Evolutionary conservation across 2,329 filamentous ascomycete species (phyloP).

Genomic region (Ophiostoma sp.): DNA sequence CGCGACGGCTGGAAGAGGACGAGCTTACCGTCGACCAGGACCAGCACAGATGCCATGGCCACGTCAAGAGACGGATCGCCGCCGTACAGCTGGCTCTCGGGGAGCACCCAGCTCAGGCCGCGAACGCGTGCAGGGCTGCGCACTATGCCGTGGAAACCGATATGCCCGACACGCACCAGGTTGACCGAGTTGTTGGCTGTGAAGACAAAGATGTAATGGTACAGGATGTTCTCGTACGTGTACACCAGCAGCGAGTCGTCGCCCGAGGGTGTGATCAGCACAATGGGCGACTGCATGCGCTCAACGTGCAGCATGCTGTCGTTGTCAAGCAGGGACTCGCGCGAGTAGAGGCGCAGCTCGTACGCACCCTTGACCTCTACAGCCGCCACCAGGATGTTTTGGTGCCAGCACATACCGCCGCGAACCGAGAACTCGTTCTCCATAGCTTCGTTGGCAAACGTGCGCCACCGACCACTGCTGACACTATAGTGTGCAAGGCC

Average conservation of each 20-base stretch:
- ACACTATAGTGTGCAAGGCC: conserved; percentile 95
- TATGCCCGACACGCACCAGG: conserved; percentile 91
- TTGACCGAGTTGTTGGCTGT: conserved; percentile 61
- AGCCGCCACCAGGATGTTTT: conserved; percentile 87
- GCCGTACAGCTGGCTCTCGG: conserved; percentile 79
- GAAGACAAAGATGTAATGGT: conserved; percentile 85
- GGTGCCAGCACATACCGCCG: conserved; percentile 98
- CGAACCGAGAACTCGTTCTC: conserved; percentile 90
- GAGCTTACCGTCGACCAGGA: conserved; percentile 95
- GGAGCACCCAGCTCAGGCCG: conserved; percentile 91
- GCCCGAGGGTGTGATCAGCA: conserved; percentile 81
- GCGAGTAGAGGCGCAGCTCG: conserved; percentile 86
- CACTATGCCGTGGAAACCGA: conserved; percentile 94
- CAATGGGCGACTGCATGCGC: conserved; percentile 75
- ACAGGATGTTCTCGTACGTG: conserved; percentile 91
- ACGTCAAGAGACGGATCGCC: conserved; percentile 96
- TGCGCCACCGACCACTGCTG: conserved; percentile 91
- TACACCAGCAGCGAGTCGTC: conserved; percentile 95
- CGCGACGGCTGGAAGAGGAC: conserved; percentile 84
- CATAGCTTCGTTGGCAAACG: conserved; percentile 71
- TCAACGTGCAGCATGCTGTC: conserved; percentile 70
- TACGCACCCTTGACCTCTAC: conserved; percentile 80
- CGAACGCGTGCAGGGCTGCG: conserved; percentile 86
- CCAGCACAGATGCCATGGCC: conserved; percentile 83
- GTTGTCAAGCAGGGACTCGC: conserved; percentile 72